Conservation (phyloP, 116 monocot species). For the Posidonia oceanica region DNA sequence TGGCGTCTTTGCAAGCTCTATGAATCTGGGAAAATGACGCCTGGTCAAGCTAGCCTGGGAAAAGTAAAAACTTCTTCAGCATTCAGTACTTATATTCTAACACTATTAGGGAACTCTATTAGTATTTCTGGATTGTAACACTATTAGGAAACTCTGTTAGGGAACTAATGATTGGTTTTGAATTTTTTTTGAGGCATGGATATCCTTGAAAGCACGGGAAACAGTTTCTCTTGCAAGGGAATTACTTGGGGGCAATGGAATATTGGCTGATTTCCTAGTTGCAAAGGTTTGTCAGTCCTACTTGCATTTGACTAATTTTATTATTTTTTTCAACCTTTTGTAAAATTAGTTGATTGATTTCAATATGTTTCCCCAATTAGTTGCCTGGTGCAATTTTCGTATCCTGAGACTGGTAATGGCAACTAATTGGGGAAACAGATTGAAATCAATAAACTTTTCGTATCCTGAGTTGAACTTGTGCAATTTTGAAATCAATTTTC, state of each 20-base stretch:
- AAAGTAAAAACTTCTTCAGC: conserved; percentile 35
- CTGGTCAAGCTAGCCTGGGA: conserved; percentile 85
- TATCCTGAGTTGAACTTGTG: too few species aligned
- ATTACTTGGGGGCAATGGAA: conserved; percentile 93
- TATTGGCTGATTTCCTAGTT: conserved; percentile 89
- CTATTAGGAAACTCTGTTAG: neutral
- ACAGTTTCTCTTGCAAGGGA: conserved; percentile 88
- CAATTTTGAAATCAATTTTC: too few species aligned
- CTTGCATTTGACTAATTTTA: neutral
- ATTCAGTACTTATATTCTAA: neutral
- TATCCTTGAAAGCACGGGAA: conserved; percentile 72
- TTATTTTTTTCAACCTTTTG: neutral
- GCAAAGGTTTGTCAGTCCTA: conserved; percentile 51
- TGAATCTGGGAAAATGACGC: conserved; percentile 94
- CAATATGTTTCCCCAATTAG: too few species aligned
- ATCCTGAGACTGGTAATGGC: too few species aligned
- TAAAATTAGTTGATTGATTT: too few species aligned
- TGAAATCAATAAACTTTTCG: too few species aligned
- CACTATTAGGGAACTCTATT: neutral
- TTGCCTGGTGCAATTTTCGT: too few species aligned
- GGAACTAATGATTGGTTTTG: neutral
- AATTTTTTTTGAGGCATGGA: conserved; percentile 62
- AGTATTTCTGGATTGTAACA: neutral
- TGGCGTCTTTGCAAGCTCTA: conserved; percentile 96
- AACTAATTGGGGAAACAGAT: too few species aligned